Conservation (phyloP, 163 green algal genomes). For the Scenedesmus sp. region DNA sequence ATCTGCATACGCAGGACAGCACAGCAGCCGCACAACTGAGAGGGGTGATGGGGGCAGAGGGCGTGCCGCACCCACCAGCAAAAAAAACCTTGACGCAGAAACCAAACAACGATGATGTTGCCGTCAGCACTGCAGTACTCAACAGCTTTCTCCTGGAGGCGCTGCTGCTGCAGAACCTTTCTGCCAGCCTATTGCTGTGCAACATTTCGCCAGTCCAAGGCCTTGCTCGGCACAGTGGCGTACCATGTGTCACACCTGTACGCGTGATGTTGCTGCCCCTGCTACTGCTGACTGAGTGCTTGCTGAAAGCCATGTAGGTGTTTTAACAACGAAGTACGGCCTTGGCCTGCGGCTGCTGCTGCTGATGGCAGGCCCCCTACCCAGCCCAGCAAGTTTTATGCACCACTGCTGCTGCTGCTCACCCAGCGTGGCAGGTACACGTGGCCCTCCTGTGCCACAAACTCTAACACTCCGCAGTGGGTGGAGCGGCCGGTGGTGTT, state of each 20-base stretch:
- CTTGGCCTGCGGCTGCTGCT: background rate
- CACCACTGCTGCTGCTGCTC: background rate
- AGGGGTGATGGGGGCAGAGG: no score
- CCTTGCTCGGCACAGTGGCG: no score
- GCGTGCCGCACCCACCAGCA: no score
- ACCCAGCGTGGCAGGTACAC: conserved; percentile 99
- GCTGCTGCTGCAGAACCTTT: background rate
- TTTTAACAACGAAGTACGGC: background rate
- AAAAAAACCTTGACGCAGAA: no score
- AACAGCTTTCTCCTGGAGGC: background rate
- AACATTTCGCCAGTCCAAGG: no score
- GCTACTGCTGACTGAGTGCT: background rate
- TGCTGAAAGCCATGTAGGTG: background rate
- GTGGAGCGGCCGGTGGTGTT: conserved; percentile 74
- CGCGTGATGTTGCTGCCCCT: background rate
- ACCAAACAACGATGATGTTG: no score
- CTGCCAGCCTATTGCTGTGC: no score
- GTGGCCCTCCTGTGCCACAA: conserved; percentile 97
- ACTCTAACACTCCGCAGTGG: conserved; percentile 99
- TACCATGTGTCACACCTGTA: no score
- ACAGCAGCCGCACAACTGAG: no score
- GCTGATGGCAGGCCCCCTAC: no score
- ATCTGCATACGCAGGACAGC: conserved; percentile 60
- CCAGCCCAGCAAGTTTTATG: no score
- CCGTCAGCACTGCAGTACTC: no score